Evolutionary conservation across 2,329 filamentous ascomycete genomes (phyloP), one percentile per base, ranked within the genome.

Genomic region (Fusarium mangiferae): DNA sequence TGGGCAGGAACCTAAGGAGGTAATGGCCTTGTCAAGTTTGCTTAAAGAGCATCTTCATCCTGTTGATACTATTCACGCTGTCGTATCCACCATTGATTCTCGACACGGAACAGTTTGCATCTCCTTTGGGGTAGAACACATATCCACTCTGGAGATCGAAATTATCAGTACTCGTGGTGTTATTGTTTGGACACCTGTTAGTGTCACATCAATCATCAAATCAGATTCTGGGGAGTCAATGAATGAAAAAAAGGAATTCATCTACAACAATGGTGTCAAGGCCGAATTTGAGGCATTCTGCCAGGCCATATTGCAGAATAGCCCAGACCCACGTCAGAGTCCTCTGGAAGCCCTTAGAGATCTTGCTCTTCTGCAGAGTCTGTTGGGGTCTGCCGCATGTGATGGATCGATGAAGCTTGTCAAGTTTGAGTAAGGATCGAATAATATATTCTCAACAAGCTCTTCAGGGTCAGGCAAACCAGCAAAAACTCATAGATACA

Each of bases 11-110:
- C 51, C 63, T 9, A 18, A 33, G 45, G 20, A 24, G 15, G 38
- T 70, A 17, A 44, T 55, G 22, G 66, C 62, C 5, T 58, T 66
- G 5, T 61, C 69, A 11, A 60, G n/a, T 44, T 38, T 70, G n/a
- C 42, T 72, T 10, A 20, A 65, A 15, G 48, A 62, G 8, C 49
- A 70, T 41, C 58, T 72, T 7, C 57, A 39, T 10, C 69, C 69
- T 7, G 48, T 62, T 15, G 69, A 72, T 33, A 72, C 69, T 3
- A 28, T 56, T 20, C 44, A 70, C 22, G 69, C 54, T 41, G 22
- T 44, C 3, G 7, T 54, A 8, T 28, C 36, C 6, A 61, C 58
- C 13, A 54, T n/a, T 26, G 24, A 3, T 17, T 61, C 28, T 52
- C 38, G 45, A 30, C 49, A 42, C 17, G 58, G 58, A 15, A 52